phyloP scores from a whole-genome alignment of 163 green algal genomes.

The Prototheca cutis region DNA sequence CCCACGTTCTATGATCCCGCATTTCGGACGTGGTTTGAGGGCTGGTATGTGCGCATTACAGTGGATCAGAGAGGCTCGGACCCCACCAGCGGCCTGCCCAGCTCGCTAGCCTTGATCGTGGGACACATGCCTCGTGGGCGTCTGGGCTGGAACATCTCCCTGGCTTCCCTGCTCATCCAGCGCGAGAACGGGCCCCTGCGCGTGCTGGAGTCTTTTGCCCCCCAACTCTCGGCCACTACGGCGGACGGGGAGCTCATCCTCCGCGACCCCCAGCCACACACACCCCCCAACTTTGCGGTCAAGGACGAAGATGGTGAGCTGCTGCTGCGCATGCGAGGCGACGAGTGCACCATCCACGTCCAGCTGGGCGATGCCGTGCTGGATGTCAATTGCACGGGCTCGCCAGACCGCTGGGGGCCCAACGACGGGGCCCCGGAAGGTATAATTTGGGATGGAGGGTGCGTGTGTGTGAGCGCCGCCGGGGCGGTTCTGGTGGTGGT shows the following conservation, averaged over 20 bases:
- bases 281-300: background rate
- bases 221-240: background rate
- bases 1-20: background rate
- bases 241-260: background rate
- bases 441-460: background rate
- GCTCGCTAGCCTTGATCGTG: background rate
- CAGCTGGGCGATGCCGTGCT: background rate
- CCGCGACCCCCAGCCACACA: background rate
- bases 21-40: slow-evolving; percentile 5
- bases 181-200: background rate
- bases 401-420: background rate
- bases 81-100: background rate
- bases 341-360: background rate
- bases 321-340: slow-evolving; percentile 3
- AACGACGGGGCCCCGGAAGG: background rate
- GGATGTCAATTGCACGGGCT: background rate
- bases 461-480: too few relatives aligned
- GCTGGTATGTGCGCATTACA: background rate
- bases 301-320: background rate
- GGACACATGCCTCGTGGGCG: background rate
- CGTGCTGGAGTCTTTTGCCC: background rate
- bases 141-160: slow-evolving; percentile 4
- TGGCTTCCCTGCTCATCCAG: background rate
- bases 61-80: background rate
- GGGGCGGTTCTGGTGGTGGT: too few relatives aligned